A percentile compares a stretch with the other conserved stretches of the same genome.
Evolutionary conservation across 2,329 filamentous ascomycete genomes (phyloP).

Genomic region (Hysterium pulicare): DNA sequence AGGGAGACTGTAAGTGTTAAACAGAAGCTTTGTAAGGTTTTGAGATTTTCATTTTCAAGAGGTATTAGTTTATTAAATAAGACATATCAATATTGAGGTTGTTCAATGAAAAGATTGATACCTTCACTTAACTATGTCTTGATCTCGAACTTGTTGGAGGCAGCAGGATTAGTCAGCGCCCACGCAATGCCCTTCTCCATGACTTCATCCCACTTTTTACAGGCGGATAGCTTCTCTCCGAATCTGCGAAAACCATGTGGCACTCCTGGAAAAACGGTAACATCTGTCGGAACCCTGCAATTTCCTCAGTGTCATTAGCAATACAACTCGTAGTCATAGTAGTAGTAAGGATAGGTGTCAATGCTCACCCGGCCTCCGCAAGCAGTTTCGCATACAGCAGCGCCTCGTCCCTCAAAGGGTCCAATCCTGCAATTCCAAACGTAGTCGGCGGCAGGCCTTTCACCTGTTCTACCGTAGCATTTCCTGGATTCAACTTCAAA

Average conservation of each 20-base stretch:
- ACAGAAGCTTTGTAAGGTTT: no score
- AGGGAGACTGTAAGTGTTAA: no score
- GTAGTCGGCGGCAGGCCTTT: constrained; percentile 45
- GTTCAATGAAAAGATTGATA: constrained; percentile 34
- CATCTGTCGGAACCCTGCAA: constrained; percentile 47
- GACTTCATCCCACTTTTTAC: constrained; percentile 43
- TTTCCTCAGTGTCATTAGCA: not conserved
- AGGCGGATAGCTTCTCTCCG: constrained; percentile 39
- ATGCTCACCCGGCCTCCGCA: constrained; percentile 25
- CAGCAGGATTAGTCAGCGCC: constrained; percentile 35
- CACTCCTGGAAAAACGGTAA: constrained; percentile 50
- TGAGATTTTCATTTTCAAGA: no score
- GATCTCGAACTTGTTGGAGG: constrained; percentile 33
- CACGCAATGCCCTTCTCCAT: constrained; percentile 45
- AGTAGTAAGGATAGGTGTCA: no score
- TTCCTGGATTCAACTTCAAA: constrained; percentile 28
- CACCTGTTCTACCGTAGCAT: constrained; percentile 39
- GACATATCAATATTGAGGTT: no score
- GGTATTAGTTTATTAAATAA: no score
- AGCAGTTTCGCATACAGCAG: constrained; percentile 46
- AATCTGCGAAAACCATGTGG: constrained; percentile 54
- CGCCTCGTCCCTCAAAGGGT: constrained; percentile 50
- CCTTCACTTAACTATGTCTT: constrained; percentile 34
- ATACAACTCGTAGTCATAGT: not conserved
- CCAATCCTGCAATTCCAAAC: constrained; percentile 50